These are phyloP conservation scores for Eremochloa ophiuroides DNA, from an alignment of 176 grass and related monocot genomes.

Conservation along the genomic window DNA sequence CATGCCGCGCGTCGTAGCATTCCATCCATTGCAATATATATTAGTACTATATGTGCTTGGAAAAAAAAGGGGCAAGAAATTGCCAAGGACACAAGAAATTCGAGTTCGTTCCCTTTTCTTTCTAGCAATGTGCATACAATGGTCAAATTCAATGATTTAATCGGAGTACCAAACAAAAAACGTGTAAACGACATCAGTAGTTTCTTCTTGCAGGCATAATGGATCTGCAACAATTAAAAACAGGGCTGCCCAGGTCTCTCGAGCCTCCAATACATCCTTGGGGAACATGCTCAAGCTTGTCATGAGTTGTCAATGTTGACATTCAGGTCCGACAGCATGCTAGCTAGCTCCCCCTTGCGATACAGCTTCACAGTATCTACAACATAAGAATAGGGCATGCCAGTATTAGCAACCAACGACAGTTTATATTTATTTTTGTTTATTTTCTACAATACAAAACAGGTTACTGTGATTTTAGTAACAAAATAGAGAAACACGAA, in stretches of 20 bases:
- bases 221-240: conserved; percentile 10
- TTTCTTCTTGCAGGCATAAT: background rate
- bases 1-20: background rate
- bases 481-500: background rate
- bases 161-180: conserved; percentile 16
- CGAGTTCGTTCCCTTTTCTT: background rate
- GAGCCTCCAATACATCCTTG: background rate
- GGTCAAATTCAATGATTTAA: background rate
- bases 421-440: too few relatives aligned
- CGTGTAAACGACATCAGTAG: background rate
- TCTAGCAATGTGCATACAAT: background rate
- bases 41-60: background rate
- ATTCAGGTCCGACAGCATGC: conserved; percentile 58
- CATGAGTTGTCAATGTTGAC: conserved; percentile 44
- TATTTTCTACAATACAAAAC: background rate
- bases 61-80: background rate
- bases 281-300: conserved; percentile 9
- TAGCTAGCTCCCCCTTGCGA: conserved; percentile 68
- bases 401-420: background rate
- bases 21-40: background rate
- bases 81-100: background rate
- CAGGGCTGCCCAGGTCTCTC: conserved; percentile 1
- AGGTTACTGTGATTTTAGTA: background rate
- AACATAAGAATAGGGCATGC: conserved; percentile 12
- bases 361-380: conserved; percentile 87